These are phyloP conservation scores for Tulasnella sp. DNA, from an alignment of 768 basidiomycete genomes.

Conservation along the genomic window DNA sequence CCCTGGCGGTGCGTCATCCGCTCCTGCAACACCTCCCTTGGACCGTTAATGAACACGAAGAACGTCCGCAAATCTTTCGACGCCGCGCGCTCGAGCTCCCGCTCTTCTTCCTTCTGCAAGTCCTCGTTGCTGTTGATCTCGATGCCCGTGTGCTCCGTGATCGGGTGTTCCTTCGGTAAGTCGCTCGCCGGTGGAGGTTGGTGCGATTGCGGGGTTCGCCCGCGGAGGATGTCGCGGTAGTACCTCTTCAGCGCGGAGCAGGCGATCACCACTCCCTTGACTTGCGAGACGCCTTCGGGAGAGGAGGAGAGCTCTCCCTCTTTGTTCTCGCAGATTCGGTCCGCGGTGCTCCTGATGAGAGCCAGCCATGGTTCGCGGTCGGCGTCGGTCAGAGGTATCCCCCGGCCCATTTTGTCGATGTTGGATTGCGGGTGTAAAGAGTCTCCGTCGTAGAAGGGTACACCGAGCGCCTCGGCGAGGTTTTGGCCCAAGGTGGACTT, in stretches of 20 bases:
- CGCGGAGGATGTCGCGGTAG: constrained; percentile 77
- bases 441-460: constrained; percentile 84
- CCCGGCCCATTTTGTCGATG: constrained; percentile 77
- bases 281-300: constrained; percentile 4
- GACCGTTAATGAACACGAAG: constrained; percentile 71
- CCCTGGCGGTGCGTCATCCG: constrained; percentile 53
- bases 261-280: constrained; percentile 59
- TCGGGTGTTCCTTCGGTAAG: not conserved
- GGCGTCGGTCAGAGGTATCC: constrained; percentile 61
- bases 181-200: constrained; percentile 1
- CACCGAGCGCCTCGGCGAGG: constrained; percentile 44
- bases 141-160: not conserved
- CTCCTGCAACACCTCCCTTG: constrained; percentile 41
- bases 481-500: constrained; percentile 58
- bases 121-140: constrained; percentile 16
- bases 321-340: constrained; percentile 29
- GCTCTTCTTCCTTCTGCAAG: not conserved
- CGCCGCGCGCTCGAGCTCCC: constrained; percentile 10
- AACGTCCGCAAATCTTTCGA: constrained; percentile 40
- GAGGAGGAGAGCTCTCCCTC: constrained; percentile 13
- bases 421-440: constrained; percentile 72
- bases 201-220: constrained; percentile 23
- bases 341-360: constrained; percentile 53
- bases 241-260: constrained; percentile 74
- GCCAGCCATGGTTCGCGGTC: constrained; percentile 84